Conservation (phyloP, 441 rosid genomes). For the Bruguiera hainesii region DNA sequence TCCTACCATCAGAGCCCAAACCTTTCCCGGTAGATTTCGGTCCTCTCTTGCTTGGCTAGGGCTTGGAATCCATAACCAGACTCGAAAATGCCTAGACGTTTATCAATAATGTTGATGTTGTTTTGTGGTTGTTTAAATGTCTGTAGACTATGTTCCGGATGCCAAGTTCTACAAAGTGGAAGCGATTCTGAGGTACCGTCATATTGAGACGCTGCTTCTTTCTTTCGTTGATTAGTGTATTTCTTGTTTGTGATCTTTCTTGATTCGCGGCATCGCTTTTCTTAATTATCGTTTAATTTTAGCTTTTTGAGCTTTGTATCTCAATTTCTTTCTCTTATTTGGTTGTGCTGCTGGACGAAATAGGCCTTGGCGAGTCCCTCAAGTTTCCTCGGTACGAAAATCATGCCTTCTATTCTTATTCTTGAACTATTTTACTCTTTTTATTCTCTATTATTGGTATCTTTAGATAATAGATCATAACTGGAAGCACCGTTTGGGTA, state of each 20-base stretch:
- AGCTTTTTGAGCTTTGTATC: not conserved
- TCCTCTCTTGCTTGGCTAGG: not conserved
- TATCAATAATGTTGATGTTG: not conserved
- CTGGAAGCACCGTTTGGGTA: no score
- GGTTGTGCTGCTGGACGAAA: conserved; percentile 20
- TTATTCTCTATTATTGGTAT: no score
- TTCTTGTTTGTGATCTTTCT: not conserved
- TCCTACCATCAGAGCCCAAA: conserved; percentile 52
- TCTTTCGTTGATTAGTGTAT: not conserved
- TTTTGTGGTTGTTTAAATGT: conserved; percentile 12
- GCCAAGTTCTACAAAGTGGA: conserved; percentile 86
- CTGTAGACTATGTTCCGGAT: conserved; percentile 60
- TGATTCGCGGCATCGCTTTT: not conserved
- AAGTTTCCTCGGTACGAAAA: conserved; percentile 79
- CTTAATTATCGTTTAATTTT: not conserved
- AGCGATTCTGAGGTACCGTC: conserved; percentile 72
- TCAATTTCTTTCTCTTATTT: conserved; percentile 16
- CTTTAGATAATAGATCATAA: no score
- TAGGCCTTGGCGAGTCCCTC: conserved; percentile 88
- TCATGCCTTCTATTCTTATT: conserved; percentile 1
- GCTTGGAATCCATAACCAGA: not conserved
- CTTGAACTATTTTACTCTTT: not conserved
- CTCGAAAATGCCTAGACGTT: not conserved
- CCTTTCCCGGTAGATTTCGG: conserved; percentile 42
- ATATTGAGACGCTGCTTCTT: not conserved